Conservation (phyloP, 768 basidiomycete species). For the Hericium coralloides region DNA sequence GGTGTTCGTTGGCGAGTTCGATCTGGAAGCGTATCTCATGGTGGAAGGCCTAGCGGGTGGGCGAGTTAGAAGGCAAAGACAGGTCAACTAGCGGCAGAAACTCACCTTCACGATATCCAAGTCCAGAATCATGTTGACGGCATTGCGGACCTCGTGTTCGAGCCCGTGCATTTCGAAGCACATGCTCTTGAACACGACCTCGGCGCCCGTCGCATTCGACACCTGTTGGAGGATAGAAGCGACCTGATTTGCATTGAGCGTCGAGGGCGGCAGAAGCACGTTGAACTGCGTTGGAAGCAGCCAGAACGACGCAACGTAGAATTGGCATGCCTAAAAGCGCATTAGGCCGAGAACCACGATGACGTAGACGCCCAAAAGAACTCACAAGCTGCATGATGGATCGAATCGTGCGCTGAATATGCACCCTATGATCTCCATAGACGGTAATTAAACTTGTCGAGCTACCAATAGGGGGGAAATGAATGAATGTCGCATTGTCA, state of each 20-base stretch:
- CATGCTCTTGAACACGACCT: slow-evolving; percentile 95
- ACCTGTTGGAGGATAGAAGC: slow-evolving; percentile 81
- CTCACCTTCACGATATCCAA: slow-evolving; percentile 84
- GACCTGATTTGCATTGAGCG: slow-evolving; percentile 75
- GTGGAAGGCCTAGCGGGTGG: slow-evolving; percentile 64
- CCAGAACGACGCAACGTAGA: slow-evolving; percentile 97
- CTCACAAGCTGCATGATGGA: slow-evolving; percentile 91
- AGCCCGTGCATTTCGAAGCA: slow-evolving; percentile 96
- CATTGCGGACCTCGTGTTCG: slow-evolving; percentile 83
- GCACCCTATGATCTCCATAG: slow-evolving; percentile 88
- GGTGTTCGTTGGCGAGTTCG: slow-evolving; percentile 94
- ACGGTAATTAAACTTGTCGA: slow-evolving; percentile 90
- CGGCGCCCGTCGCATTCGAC: slow-evolving; percentile 79
- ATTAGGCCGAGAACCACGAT: slow-evolving; percentile 14
- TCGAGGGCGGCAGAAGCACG: slow-evolving; percentile 75
- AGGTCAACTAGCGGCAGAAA: not conserved
- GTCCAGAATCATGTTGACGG: slow-evolving; percentile 80
- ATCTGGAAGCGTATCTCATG: slow-evolving; percentile 98
- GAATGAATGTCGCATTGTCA: slow-evolving; percentile 94
- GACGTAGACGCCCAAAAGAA: slow-evolving; percentile 10
- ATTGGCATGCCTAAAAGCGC: slow-evolving; percentile 73
- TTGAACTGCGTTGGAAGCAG: slow-evolving; percentile 91
- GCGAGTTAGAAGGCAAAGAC: not conserved
- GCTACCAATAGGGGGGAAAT: slow-evolving; percentile 87
- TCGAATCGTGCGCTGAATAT: slow-evolving; percentile 89